These are phyloP conservation scores for Apiotrichum montevideense DNA, from an alignment of 1,284 basidiomycete species.

Conservation along the genomic window DNA sequence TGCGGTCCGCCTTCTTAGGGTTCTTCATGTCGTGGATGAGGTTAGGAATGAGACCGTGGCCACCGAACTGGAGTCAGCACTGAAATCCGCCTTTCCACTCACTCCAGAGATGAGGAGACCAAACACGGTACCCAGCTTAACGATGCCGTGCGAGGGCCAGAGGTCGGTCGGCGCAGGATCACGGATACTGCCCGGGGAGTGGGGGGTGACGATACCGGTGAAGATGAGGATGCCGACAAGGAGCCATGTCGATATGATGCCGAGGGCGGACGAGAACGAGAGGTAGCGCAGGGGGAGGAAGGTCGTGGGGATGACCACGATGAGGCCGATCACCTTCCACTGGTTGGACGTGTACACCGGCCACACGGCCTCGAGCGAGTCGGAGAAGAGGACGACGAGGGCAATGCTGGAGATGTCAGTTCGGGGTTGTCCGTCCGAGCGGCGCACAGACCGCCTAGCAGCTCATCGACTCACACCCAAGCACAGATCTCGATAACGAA, in stretches of 20 bases:
- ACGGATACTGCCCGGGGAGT: slow-evolving; percentile 75
- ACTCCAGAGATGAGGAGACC: slow-evolving; percentile 84
- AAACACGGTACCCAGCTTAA: slow-evolving; percentile 67
- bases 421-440: too few species aligned
- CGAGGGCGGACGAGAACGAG: slow-evolving; percentile 76
- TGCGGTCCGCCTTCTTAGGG: slow-evolving; percentile 60
- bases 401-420: slow-evolving; percentile 56
- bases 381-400: slow-evolving; percentile 74
- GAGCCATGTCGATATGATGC: slow-evolving; percentile 68
- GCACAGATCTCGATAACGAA: slow-evolving; percentile 81
- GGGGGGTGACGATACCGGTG: slow-evolving; percentile 57
- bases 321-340: slow-evolving; percentile 68
- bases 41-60: slow-evolving; percentile 44
- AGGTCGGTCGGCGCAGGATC: slow-evolving; percentile 65
- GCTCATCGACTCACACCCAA: slow-evolving; percentile 34
- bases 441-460: neutral
- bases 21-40: slow-evolving; percentile 83
- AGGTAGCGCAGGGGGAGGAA: slow-evolving; percentile 79
- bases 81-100: neutral
- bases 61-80: slow-evolving; percentile 27
- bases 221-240: slow-evolving; percentile 73
- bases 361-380: slow-evolving; percentile 68
- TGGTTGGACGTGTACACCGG: slow-evolving; percentile 61
- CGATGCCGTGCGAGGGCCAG: slow-evolving; percentile 54
- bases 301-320: slow-evolving; percentile 69